Base-by-base conservation (phyloP, 768 basidiomycete species). In the Gautieria morchelliformis region DNA sequence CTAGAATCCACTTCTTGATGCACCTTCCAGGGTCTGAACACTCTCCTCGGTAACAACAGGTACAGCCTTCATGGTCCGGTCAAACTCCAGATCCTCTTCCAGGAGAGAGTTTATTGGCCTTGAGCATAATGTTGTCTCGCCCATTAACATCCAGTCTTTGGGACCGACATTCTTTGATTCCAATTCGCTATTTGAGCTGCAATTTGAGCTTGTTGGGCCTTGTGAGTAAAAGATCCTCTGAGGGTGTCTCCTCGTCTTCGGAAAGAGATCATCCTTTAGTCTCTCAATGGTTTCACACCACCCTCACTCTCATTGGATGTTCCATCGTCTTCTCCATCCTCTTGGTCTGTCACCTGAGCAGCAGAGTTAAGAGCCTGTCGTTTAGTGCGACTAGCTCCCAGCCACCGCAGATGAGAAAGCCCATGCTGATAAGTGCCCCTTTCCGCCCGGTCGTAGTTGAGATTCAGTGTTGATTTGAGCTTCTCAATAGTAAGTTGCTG, bases 1-100 rank as follows among this genome's bases (percentile, higher is more conserved):
- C 91, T n/a, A 89, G 70, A 60, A 98, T 93, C 41, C 95, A 77
- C 5, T 82, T 77, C 70, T 94, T 97, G 71, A 99, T 98, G 56
- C 78, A 52, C 91, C 93, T 72, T 98, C 95, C 20, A 99, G 75
- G 19, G 76, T 75, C 55, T n/a, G n/a, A n/a, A n/a, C n/a, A n/a
- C n/a, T n/a, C n/a, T n/a, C n/a, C n/a, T n/a, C n/a, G n/a, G n/a
- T n/a, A n/a, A n/a, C n/a, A n/a, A n/a, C n/a, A n/a, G n/a, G n/a
- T n/a, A n/a, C n/a, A n/a, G n/a, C n/a, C n/a, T n/a, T n/a, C n/a
- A n/a, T n/a, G n/a, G n/a, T n/a, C n/a, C n/a, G n/a, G n/a, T n/a
- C n/a, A n/a, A n/a, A n/a, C n/a, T n/a, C n/a, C n/a, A n/a, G n/a
- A n/a, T n/a, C n/a, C n/a, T n/a, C n/a, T n/a, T n/a, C n/a, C n/a